phyloP scores from a whole-genome alignment of 164 flowering plant species.

The Stephania yunnanensis region DNA sequence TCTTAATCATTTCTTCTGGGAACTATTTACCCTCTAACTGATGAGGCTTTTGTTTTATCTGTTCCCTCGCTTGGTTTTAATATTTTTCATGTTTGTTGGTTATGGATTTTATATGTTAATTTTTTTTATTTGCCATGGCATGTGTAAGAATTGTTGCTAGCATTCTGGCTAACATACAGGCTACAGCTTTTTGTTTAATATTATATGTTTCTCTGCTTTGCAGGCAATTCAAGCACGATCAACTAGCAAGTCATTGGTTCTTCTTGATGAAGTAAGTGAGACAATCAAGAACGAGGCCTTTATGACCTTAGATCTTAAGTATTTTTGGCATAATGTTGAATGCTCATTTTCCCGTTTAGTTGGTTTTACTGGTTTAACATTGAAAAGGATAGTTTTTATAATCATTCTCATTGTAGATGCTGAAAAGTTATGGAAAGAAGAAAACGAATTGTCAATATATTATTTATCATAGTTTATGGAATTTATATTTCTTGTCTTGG shows the following conservation, averaged over 20 bases:
- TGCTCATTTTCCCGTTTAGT: neutral
- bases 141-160: neutral
- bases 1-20: too few species aligned
- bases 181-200: neutral
- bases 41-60: too few species aligned
- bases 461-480: neutral
- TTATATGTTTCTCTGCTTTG: constrained; percentile 10
- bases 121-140: too few species aligned
- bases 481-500: too few species aligned
- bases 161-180: neutral
- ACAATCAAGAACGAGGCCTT: neutral
- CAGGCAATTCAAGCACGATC: constrained; percentile 72
- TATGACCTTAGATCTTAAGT: neutral
- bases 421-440: neutral
- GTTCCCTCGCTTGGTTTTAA: too few species aligned
- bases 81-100: too few species aligned
- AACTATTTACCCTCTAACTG: too few species aligned
- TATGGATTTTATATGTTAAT: too few species aligned
- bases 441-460: neutral
- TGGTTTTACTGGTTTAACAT: neutral
- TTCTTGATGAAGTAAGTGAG: constrained; percentile 79
- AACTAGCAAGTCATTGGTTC: constrained; percentile 69
- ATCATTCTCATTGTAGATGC: neutral
- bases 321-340: constrained; percentile 1
- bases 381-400: neutral